phyloP scores from a whole-genome alignment of 108 stramenopile species.

The Cylindrotheca fusiformis region DNA sequence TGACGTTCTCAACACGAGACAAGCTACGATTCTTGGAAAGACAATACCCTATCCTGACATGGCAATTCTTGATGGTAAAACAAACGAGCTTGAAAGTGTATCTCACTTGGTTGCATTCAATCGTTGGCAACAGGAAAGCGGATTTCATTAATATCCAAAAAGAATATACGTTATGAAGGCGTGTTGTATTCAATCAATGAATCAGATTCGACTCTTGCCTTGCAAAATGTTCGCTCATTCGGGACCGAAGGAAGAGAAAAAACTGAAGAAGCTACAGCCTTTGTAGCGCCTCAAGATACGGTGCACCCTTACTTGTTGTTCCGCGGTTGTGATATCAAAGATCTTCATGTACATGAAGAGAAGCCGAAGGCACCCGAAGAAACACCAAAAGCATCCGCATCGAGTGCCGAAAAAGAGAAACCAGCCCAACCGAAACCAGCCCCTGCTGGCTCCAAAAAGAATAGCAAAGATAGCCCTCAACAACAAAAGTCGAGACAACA shows the following conservation, averaged over 20 bases:
- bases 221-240: slow-evolving; percentile 88
- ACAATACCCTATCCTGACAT: too few relatives aligned
- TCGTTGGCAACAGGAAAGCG: slow-evolving; percentile 75
- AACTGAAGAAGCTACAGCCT: slow-evolving; percentile 48
- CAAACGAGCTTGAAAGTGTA: too few relatives aligned
- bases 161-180: slow-evolving; percentile 96
- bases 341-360: slow-evolving; percentile 92
- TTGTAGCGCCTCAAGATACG: slow-evolving; percentile 73
- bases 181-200: slow-evolving; percentile 91
- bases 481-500: slow-evolving; percentile 8
- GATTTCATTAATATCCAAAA: slow-evolving; percentile 94
- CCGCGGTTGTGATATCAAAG: slow-evolving; percentile 93
- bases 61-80: too few relatives aligned
- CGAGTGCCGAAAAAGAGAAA: slow-evolving; percentile 6
- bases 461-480: too few relatives aligned
- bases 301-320: slow-evolving; percentile 89
- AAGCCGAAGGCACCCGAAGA: slow-evolving; percentile 13
- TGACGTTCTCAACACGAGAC: too few relatives aligned
- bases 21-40: too few relatives aligned
- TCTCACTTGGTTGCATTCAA: too few relatives aligned
- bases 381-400: slow-evolving; percentile 5
- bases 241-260: slow-evolving; percentile 92
- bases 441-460: slow-evolving; percentile 2
- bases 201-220: slow-evolving; percentile 88
- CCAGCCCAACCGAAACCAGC: background rate